Base-by-base conservation (phyloP, 2,329 filamentous ascomycete species). In the Colletotrichum destructivum region DNA sequence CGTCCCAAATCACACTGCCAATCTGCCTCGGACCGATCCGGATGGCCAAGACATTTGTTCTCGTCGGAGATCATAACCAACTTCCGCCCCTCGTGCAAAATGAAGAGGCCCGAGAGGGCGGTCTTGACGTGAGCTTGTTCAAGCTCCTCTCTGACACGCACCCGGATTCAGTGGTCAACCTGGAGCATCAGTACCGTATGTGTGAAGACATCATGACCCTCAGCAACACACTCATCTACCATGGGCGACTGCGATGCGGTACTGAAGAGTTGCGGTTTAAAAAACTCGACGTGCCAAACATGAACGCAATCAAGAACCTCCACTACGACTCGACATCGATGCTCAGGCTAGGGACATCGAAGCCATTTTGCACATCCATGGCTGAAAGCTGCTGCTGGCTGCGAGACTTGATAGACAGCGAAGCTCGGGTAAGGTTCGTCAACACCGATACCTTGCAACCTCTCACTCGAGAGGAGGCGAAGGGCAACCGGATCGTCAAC, bases 151-250 rank as follows among this genome's bases (percentile, higher is more conserved):
- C 95, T 1, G 96, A 98, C 77, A 88, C 89, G 0, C 95, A 98
- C 74, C 95, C 96, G 0, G 86, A 90, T 57, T 95, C 95, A 0
- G 95, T 99, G 2, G 94, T 97, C 73, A 97, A 93, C 74, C 88
- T 99, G 2, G 95, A 96, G 77, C 95, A 98, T 78, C 96, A 99
- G 80, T 99, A 99, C 79, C 94, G 96, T 73, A 99, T 99, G 96
- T 98, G 94, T 77, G 93, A 96, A 75, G 96, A 99, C 73, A 93
- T 99, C 72, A 98, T 98, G 96, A 88, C 92, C 2, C 88, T 99
- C 16, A 97, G 94, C 74, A 99, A 98, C 81, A 93, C 90, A 1
- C 88, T 99, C 67, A 98, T 99, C 77, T 99, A 99, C 83, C 87
- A 92, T n/a, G 96, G 95, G 5, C 90, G 91, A 46, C 88, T 99